These are phyloP conservation scores for Hymenoscyphus scutula DNA, from an alignment of 2,329 filamentous ascomycete genomes.

Conservation along the genomic window DNA sequence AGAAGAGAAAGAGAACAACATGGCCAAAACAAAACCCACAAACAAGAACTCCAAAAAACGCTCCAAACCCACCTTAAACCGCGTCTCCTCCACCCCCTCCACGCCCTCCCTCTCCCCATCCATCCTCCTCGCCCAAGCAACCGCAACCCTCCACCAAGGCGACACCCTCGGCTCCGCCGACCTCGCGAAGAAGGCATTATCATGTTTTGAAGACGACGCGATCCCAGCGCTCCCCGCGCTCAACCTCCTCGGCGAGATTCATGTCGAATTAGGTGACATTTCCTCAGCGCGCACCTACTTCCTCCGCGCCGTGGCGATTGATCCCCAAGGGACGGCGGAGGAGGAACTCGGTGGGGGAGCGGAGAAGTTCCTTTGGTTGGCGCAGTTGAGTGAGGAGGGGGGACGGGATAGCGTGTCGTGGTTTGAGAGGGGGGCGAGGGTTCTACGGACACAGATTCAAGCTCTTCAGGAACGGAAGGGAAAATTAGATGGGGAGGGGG, in stretches of 20 bases:
- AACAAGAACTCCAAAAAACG: slow-evolving; percentile 34
- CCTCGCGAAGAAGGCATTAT: slow-evolving; percentile 33
- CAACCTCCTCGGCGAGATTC: slow-evolving; percentile 38
- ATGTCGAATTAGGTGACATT: slow-evolving; percentile 57
- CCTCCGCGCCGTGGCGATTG: slow-evolving; percentile 68
- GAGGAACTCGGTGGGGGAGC: slow-evolving; percentile 76
- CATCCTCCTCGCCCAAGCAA: slow-evolving; percentile 32
- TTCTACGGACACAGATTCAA: slow-evolving; percentile 70
- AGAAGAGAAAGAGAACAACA: too few species aligned
- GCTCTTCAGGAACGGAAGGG: slow-evolving; percentile 53
- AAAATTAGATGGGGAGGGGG: slow-evolving; percentile 42
- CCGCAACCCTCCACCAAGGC: slow-evolving; percentile 34
- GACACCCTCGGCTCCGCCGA: slow-evolving; percentile 33
- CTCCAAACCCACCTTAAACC: slow-evolving; percentile 32
- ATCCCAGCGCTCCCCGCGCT: slow-evolving; percentile 34
- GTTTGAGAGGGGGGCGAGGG: slow-evolving; percentile 69
- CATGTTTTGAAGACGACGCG: slow-evolving; percentile 25
- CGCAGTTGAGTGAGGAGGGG: slow-evolving; percentile 77
- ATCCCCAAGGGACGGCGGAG: slow-evolving; percentile 69
- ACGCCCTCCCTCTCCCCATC: slow-evolving; percentile 25
- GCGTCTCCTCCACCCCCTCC: slow-evolving; percentile 26
- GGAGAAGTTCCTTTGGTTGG: slow-evolving; percentile 93
- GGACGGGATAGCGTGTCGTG: slow-evolving; percentile 63
- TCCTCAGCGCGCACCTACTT: slow-evolving; percentile 73
- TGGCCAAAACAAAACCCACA: slow-evolving; percentile 38